A percentile compares a stretch with the other conserved stretches of the same genome.
Conservation (phyloP, 2,329 filamentous ascomycete genomes). For the Scytalidium sp. region DNA sequence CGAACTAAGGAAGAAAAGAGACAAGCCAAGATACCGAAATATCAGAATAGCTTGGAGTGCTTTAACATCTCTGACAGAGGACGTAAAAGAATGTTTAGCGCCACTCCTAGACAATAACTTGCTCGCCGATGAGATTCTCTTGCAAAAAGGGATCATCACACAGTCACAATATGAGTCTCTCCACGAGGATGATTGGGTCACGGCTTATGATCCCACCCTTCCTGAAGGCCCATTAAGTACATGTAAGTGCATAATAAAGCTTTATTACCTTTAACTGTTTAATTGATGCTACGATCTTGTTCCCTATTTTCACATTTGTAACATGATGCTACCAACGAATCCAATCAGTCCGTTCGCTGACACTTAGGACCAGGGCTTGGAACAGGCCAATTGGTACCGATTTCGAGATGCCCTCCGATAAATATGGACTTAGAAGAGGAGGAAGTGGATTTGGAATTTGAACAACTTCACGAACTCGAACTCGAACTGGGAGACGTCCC, state of each 20-base stretch:
- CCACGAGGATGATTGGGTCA: conserved; percentile 37
- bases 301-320: no score
- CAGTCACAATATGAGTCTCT: conserved; percentile 62
- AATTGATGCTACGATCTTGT: background rate
- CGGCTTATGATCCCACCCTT: conserved; percentile 7
- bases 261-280: background rate
- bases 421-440: conserved; percentile 23
- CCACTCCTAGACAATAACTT: conserved; percentile 40
- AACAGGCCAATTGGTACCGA: conserved; percentile 14
- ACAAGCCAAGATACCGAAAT: conserved; percentile 23
- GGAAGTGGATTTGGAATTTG: conserved; percentile 23
- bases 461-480: conserved; percentile 21
- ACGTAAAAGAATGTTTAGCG: conserved; percentile 9
- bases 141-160: conserved; percentile 55
- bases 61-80: background rate
- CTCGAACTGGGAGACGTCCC: conserved; percentile 11
- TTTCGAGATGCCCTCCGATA: conserved; percentile 18
- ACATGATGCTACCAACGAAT: no score
- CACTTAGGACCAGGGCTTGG: conserved; percentile 17
- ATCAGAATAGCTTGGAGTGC: conserved; percentile 4
- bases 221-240: background rate
- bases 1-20: conserved; percentile 45
- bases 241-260: background rate
- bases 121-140: conserved; percentile 53
- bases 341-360: background rate